Evolutionary conservation across 176 grass and related monocot species (phyloP).

Genomic region (Saccharum officinarum): DNA sequence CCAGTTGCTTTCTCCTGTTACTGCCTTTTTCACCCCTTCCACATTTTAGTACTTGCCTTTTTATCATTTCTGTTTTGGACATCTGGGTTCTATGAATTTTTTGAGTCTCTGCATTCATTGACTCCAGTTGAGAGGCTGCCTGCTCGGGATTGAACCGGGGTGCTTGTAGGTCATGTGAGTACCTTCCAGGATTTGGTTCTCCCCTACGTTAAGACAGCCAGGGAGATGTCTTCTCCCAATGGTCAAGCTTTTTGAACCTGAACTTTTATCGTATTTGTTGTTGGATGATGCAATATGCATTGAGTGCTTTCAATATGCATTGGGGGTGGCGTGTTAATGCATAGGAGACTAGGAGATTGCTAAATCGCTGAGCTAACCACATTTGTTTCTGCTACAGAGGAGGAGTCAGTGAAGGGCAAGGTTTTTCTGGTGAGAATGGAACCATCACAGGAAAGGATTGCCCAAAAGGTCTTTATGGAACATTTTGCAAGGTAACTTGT

Average conservation of each 20-base stretch:
- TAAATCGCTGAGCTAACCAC: constrained; percentile 8
- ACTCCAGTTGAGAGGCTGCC: neutral
- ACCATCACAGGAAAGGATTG: constrained; percentile 88
- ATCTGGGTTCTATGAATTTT: neutral
- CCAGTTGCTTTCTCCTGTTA: neutral
- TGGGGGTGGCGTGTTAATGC: neutral
- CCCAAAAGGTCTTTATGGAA: constrained; percentile 94
- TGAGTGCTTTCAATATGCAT: constrained; percentile 9
- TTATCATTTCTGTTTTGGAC: neutral
- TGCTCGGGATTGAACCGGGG: neutral
- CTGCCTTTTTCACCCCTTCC: neutral
- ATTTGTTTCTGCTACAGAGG: constrained; percentile 56
- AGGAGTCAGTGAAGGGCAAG: constrained; percentile 63
- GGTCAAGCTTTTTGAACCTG: neutral
- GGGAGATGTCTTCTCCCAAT: neutral
- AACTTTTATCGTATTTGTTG: neutral
- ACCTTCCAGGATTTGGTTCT: neutral
- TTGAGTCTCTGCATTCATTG: neutral
- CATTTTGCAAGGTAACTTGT: constrained; percentile 86
- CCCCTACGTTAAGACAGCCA: neutral
- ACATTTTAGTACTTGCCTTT: neutral
- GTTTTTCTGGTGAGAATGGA: constrained; percentile 86
- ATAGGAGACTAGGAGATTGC: neutral
- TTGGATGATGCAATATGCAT: constrained; percentile 8
- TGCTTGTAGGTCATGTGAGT: neutral